Base-by-base conservation (phyloP, 306 rosid species). In the Acacia acuminata region DNA sequence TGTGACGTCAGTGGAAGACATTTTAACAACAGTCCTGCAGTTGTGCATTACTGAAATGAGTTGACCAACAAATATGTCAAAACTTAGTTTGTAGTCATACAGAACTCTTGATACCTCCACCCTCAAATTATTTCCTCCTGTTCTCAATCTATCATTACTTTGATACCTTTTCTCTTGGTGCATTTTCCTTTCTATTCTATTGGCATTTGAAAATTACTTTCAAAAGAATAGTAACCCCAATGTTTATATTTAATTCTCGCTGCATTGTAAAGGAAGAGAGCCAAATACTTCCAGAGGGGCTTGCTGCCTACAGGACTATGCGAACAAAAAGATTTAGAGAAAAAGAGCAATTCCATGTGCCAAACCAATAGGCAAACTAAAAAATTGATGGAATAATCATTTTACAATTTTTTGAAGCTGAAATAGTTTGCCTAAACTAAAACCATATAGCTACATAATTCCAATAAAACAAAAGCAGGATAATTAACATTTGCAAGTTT, bases 1-100 rank as follows among this genome's bases (percentile, higher is more conserved):
- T 19, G 79, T 76, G 43, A 85, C 47, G 68, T 86, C 72, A 58
- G 88, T 85, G 45, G 90, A 89, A 48, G 93, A 82, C 94, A 93
- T 89, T 81, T 78, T 82, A 82, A 80, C 81, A 71, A 84, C 73
- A 75, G 60, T 77, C 80, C 94, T 90, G 88, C 78, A 87, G 68
- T 40, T 48, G 47, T 24, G 75, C 80, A 63, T 38, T 73, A 82
- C 71, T n/a, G 42, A 85, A 71, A 73, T 71, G 70, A 76, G 63
- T 17, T 25, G 63, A 71, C 77, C 44, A 79, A 20, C 74, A 77
- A 71, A 75, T 43, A 67, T 11, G 66, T 7, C 1, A 69, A 17
- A 71, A 16, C 60, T 12, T 3, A 19, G 71, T 63, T 32, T 20
- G 25, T 64, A 22, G 63, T 64, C 40, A 70, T 17, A 3, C 24